These are phyloP conservation scores for Eremochloa ophiuroides DNA, from an alignment of 176 grass and related monocot species.

Conservation along the genomic window DNA sequence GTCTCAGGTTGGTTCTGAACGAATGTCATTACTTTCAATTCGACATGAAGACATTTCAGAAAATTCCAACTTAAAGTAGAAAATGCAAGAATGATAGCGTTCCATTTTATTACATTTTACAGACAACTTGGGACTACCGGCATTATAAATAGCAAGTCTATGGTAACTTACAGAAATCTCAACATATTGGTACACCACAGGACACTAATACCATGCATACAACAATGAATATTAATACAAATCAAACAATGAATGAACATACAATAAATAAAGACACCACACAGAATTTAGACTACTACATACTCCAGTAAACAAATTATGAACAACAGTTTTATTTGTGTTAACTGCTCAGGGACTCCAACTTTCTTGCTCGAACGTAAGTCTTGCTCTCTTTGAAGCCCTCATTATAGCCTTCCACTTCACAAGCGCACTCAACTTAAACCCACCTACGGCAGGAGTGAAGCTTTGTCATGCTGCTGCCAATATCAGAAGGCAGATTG, in stretches of 20 bases:
- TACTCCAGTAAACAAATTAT: neutral
- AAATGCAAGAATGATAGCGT: neutral
- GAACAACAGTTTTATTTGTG: neutral
- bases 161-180: neutral
- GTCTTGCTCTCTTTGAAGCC: neutral
- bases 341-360: neutral
- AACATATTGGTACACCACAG: neutral
- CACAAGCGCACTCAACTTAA: neutral
- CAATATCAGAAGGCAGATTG: neutral
- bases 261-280: neutral
- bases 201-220: neutral
- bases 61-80: neutral
- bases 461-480: neutral
- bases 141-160: neutral
- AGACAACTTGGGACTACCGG: neutral
- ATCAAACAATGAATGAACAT: neutral
- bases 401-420: neutral
- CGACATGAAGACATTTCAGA: neutral
- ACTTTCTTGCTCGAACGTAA: neutral
- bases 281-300: neutral
- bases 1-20: neutral
- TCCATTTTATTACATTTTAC: neutral
- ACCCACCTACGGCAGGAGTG: neutral
- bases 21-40: neutral
- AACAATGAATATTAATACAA: neutral